phyloP scores from a whole-genome alignment of 371 early-diverging fungal species.

The Zancudomyces culisetae region DNA sequence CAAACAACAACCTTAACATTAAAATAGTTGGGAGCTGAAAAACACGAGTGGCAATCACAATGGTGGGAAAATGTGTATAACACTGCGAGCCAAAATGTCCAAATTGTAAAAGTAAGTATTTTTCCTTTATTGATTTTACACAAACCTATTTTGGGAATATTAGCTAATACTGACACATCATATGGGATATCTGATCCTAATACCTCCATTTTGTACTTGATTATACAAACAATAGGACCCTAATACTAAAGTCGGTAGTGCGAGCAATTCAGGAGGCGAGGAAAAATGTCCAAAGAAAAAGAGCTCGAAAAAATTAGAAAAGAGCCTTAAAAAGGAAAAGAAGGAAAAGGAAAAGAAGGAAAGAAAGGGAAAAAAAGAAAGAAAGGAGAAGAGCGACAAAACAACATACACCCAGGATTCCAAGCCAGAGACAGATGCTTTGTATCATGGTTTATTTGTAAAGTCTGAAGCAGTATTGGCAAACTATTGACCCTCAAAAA shows the following conservation, averaged over 20 bases:
- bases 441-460: constrained; percentile 51
- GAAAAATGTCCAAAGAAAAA: not conserved
- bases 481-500: not conserved
- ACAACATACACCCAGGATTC: not conserved
- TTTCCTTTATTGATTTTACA: not conserved
- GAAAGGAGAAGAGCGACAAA: constrained; percentile 3
- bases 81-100: constrained; percentile 28
- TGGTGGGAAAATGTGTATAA: constrained; percentile 96
- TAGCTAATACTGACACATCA: not conserved
- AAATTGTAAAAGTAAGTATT: not conserved
- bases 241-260: too few species aligned
- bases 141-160: not conserved
- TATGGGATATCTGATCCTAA: too few species aligned
- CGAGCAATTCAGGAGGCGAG: not conserved
- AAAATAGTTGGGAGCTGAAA: constrained; percentile 23
- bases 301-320: not conserved
- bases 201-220: too few species aligned
- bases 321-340: not conserved
- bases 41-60: constrained; percentile 57
- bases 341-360: not conserved
- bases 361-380: constrained; percentile 6
- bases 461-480: constrained; percentile 15
- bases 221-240: too few species aligned
- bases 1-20: not conserved
- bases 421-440: constrained; percentile 10